Base-by-base conservation (phyloP, 805 yeast genomes). In the Metschnikowia orientalis region DNA sequence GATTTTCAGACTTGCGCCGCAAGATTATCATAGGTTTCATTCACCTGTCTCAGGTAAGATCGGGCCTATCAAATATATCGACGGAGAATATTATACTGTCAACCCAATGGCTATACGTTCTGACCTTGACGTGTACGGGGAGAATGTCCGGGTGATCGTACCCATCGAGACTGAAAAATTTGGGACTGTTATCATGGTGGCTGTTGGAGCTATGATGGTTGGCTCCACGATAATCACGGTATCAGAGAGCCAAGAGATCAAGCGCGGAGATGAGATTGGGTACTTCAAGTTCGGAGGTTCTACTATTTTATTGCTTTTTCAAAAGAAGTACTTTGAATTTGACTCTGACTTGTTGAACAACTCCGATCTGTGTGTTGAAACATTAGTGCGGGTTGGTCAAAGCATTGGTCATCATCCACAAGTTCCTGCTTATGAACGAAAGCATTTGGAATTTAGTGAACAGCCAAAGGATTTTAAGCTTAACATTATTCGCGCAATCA, bases 121-220 rank as follows among this genome's bases (percentile, higher is more conserved):
- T 2, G 75, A 77, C 8, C 60, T 90, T 35, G 97, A 90, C 56
- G 97, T 90, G 1, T 92, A 77, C 59, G 95, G 97, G 6, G 97
- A 89, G 48, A 90, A 90, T 50, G 79, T 85, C 1, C 69, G 97
- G 23, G 79, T 80, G 4, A 61, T 88, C 2, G 68, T 89, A 2
- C 88, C 95, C 0, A 78, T 90, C 13, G 75, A 82, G 18, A 76
- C 95, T 1, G 67, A 71, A 19, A 63, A 72, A n/a, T 89, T 86
- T 54, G 97, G 97, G 0, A 69, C 73, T 0, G 82, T 90, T 12
- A 63, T 83, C 41, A 70, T 85, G 60, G 75, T 87, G 14, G 78
- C 92, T 5, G 86, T 90, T 4, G 98, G 98, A 21, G 98, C 98
- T 0, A 90, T 92, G 97, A 88, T 90, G 97, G 98, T 90, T 2